A percentile compares a stretch with the other conserved stretches of the same genome.
Evolutionary conservation across 164 flowering plant species (phyloP).

Genomic region (Warburgia ugandensis): DNA sequence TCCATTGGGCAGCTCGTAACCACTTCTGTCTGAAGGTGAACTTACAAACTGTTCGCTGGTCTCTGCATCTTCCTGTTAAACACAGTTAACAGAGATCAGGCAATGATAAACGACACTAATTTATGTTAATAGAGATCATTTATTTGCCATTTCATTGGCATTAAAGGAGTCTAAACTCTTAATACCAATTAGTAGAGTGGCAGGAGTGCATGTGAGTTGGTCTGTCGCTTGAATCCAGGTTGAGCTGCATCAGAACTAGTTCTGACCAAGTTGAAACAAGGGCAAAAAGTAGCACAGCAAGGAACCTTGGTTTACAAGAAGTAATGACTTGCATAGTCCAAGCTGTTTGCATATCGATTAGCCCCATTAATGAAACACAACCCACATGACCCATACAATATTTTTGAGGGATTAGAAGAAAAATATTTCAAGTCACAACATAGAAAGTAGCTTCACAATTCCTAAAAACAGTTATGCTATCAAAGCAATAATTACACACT

Average conservation of each 20-base stretch:
- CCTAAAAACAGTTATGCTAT: no score
- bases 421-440: no score
- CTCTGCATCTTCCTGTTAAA: conserved; percentile 32
- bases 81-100: neutral
- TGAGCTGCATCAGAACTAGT: neutral
- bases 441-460: no score
- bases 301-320: no score
- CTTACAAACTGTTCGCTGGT: conserved; percentile 22
- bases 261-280: no score
- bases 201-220: neutral
- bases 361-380: no score
- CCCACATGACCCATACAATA: no score
- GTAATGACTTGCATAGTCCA: no score
- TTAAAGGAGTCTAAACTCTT: neutral
- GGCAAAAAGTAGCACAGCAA: no score
- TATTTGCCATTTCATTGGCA: neutral
- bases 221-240: neutral
- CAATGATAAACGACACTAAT: neutral
- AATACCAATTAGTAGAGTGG: neutral
- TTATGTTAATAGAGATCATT: neutral
- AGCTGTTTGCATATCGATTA: no score
- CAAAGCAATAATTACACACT: no score
- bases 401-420: no score
- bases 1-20: conserved; percentile 13
- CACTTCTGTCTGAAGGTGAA: conserved; percentile 17